Conservation (phyloP, 371 early-diverging fungal species). For the Mortierella sp. region DNA sequence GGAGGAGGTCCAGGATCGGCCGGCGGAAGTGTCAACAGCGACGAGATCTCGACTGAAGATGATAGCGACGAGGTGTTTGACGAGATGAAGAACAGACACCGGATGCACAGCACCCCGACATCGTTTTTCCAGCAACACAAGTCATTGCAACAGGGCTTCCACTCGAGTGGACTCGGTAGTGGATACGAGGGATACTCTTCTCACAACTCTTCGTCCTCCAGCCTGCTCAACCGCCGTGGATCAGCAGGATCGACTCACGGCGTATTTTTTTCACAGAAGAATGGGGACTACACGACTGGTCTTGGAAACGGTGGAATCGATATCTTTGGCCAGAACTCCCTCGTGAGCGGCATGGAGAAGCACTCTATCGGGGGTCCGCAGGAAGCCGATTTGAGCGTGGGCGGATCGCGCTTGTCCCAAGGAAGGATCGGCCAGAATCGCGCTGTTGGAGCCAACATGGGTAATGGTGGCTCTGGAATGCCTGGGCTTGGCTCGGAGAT, state of each 20-base stretch:
- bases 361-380: constrained; percentile 13
- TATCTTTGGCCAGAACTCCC: constrained; percentile 16
- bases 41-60: constrained; percentile 52
- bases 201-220: constrained; percentile 37
- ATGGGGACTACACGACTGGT: constrained; percentile 14
- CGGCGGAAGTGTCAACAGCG: constrained; percentile 54
- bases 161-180: constrained; percentile 11
- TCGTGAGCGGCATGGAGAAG: constrained; percentile 33
- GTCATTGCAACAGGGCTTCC: constrained; percentile 16
- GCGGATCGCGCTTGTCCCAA: constrained; percentile 24
- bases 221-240: constrained; percentile 40
- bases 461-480: constrained; percentile 9
- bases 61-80: constrained; percentile 56
- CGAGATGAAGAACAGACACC: constrained; percentile 45
- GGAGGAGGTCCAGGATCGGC: constrained; percentile 51
- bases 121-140: constrained; percentile 30
- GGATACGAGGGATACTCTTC: constrained; percentile 39
- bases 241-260: constrained; percentile 45
- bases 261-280: constrained; percentile 20
- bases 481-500: constrained; percentile 16
- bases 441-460: constrained; percentile 9
- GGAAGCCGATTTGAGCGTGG: constrained; percentile 19
- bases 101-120: constrained; percentile 27
- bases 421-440: constrained; percentile 24
- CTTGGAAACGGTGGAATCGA: constrained; percentile 19